Evolutionary conservation across 805 yeast genomes (phyloP).

Genomic region (Candida awuae): DNA sequence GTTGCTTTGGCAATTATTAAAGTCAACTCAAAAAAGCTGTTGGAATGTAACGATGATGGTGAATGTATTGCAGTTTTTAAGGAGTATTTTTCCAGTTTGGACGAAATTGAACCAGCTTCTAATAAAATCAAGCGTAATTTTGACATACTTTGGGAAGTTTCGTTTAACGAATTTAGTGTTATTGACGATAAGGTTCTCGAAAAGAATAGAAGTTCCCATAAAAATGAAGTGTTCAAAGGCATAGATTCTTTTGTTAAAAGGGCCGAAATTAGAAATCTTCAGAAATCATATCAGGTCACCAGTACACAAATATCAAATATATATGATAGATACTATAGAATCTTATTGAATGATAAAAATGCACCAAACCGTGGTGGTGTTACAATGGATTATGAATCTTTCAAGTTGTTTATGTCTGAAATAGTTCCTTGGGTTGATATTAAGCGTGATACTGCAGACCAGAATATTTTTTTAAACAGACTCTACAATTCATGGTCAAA

Average conservation of each 20-base stretch:
- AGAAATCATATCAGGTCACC: constrained; percentile 56
- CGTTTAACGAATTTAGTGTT: constrained; percentile 82
- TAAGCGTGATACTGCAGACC: constrained; percentile 25
- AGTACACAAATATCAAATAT: constrained; percentile 56
- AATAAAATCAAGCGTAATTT: constrained; percentile 68
- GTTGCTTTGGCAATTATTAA: constrained; percentile 87
- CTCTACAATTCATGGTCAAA: constrained; percentile 66
- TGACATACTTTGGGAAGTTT: constrained; percentile 83
- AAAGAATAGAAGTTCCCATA: constrained; percentile 60
- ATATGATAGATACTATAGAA: constrained; percentile 78
- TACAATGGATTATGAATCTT: constrained; percentile 66
- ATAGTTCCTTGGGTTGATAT: constrained; percentile 67
- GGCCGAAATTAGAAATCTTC: constrained; percentile 81
- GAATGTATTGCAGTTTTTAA: constrained; percentile 80
- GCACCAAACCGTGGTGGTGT: constrained; percentile 57
- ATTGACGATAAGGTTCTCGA: constrained; percentile 68
- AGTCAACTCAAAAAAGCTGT: constrained; percentile 75
- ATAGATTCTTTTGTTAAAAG: constrained; percentile 87
- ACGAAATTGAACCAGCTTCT: constrained; percentile 58
- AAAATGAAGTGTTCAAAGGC: constrained; percentile 72
- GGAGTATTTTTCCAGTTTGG: constrained; percentile 68
- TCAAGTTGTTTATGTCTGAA: constrained; percentile 66
- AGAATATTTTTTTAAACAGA: constrained; percentile 47
- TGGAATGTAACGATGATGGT: constrained; percentile 85
- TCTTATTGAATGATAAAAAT: constrained; percentile 54